Base-by-base conservation (phyloP, 2,329 filamentous ascomycete species). In the Taxawa tesnikishii region DNA sequence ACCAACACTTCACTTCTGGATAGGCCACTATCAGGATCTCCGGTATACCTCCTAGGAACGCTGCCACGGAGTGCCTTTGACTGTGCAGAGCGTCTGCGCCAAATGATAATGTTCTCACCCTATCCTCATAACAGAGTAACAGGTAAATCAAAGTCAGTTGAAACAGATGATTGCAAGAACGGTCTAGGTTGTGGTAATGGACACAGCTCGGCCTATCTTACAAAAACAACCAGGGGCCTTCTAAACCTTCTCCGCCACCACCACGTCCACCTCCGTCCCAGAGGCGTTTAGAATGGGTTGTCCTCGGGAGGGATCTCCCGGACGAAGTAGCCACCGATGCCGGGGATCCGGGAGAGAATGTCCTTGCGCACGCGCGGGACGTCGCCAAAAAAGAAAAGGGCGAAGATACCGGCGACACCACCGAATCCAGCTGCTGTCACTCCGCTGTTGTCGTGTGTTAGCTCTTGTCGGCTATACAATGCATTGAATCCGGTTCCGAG, bases 321-420 rank as follows among this genome's bases (percentile, higher is more conserved):
- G 47, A 67, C 56, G 51, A 67, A 76, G 56, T 70, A 73, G 34
- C 55, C 51, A 40, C 68, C 67, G 31, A 77, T 56, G 43, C 75
- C 52, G 5, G 73, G 73, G 15, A 76, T 47, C 57, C 73, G 68
- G 55, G 67, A 62, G 51, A 75, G 61, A 43, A 78, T 72, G 50
- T 78, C 73, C 45, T 68, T 63, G 49, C 70, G 62, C 28, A 79
- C 70, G 48, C 64, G 67, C 38, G 73, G 73, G 15, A 78, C 63
- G 45, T 75, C 73, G 45, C 70, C 68, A 58, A 77, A 70, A 64
- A 78, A 73, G 61, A 72, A 76, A 44, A 78, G 51, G 23, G 68
- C 70, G 54, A 72, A 70, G 50, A 71, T 58, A 41, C 68, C 73
- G 26, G 67, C 63, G 28, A 65, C 61, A 40, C 63, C 67, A 42